Conservation (phyloP, 73 alveolate species). For the Breviolum minutum region DNA sequence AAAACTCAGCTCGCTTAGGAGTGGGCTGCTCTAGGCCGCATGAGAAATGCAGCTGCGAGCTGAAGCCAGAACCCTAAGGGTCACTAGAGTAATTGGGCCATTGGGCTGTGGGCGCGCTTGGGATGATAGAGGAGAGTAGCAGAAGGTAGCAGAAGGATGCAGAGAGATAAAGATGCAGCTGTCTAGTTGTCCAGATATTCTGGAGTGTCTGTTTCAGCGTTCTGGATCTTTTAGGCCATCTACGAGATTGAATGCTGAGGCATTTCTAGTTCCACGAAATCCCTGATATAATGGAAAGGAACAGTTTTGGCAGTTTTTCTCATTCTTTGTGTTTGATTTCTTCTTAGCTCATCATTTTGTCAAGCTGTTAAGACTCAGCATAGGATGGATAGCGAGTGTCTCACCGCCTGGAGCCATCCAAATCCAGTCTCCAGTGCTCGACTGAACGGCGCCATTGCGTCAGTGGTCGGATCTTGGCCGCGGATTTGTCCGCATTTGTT, state of each 20-base stretch:
- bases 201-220: not conserved
- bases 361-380: too few species aligned
- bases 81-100: too few species aligned
- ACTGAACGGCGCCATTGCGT: slow-evolving; percentile 7
- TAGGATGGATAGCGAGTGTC: not conserved
- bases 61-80: not conserved
- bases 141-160: too few species aligned
- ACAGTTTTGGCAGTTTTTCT: too few species aligned
- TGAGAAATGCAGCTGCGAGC: slow-evolving; percentile 91
- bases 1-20: not conserved
- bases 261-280: not conserved
- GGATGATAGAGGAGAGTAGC: too few species aligned
- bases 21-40: slow-evolving; percentile 93
- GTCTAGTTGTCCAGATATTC: not conserved
- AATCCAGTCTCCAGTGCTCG: slow-evolving; percentile 23
- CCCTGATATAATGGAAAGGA: too few species aligned
- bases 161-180: too few species aligned
- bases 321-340: too few species aligned
- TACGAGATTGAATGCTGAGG: not conserved
- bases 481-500: not conserved
- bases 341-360: not conserved
- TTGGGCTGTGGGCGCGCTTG: too few species aligned
- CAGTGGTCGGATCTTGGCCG: not conserved
- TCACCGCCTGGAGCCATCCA: slow-evolving; percentile 27
- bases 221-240: not conserved